phyloP scores from a whole-genome alignment of 805 yeast species.

The Barnettozyma botsteinii region DNA sequence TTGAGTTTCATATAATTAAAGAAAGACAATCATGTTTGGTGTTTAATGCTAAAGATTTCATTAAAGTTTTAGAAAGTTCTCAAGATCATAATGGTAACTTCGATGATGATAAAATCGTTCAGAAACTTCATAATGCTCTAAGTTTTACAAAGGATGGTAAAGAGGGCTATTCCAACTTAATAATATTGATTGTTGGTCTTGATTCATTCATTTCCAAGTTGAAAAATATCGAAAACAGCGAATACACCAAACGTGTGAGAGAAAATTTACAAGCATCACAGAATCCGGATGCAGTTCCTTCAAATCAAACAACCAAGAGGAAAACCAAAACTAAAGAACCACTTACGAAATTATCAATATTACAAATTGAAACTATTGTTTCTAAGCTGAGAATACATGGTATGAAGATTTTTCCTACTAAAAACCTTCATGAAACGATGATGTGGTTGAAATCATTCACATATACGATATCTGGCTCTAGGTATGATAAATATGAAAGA shows the following conservation, averaged over 20 bases:
- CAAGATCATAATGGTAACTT: slow-evolving; percentile 17
- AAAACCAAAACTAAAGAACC: slow-evolving; percentile 6
- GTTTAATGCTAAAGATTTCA: slow-evolving; percentile 41
- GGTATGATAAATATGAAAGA: slow-evolving; percentile 52
- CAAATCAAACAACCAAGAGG: slow-evolving; percentile 1
- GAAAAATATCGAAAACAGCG: slow-evolving; percentile 39
- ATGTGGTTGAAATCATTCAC: slow-evolving; percentile 54
- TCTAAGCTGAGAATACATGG: slow-evolving; percentile 42
- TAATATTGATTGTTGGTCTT: slow-evolving; percentile 44
- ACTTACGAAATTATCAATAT: slow-evolving; percentile 5
- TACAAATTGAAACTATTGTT: slow-evolving; percentile 36
- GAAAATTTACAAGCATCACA: slow-evolving; percentile 17
- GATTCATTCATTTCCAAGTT: slow-evolving; percentile 42
- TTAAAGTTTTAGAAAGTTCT: slow-evolving; percentile 26
- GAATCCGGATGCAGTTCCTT: not conserved
- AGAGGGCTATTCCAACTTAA: slow-evolving; percentile 21
- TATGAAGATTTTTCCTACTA: slow-evolving; percentile 45
- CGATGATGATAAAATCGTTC: slow-evolving; percentile 3
- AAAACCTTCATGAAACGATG: slow-evolving; percentile 39
- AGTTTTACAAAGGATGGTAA: slow-evolving; percentile 19
- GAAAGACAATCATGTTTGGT: slow-evolving; percentile 42
- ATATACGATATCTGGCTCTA: slow-evolving; percentile 44
- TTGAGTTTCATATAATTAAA: slow-evolving; percentile 31
- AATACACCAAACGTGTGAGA: slow-evolving; percentile 35
- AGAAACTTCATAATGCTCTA: slow-evolving; percentile 16